Evolutionary conservation across 164 flowering plant genomes (phyloP).

Genomic region (Chimonanthus salicifolius): DNA sequence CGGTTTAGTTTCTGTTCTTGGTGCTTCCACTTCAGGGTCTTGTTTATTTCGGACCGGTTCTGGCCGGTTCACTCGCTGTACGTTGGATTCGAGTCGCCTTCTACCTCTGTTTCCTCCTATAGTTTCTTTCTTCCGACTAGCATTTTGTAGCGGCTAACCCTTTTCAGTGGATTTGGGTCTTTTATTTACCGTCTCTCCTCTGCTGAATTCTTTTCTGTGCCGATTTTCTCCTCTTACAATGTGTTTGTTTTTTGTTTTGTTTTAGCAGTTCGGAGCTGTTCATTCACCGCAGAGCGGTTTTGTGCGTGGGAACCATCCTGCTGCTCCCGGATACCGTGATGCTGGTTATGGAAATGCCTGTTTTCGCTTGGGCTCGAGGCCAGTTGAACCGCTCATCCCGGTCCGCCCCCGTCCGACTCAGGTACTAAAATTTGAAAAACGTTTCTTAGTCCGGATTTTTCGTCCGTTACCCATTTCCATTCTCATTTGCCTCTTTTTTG

Average conservation of each 20-base stretch:
- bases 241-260: neutral
- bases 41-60: neutral
- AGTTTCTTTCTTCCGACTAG: neutral
- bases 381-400: constrained; percentile 6
- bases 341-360: constrained; percentile 6
- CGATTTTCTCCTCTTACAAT: too few relatives aligned
- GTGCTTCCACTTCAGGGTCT: neutral
- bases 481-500: constrained; percentile 6
- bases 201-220: too few relatives aligned
- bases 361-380: constrained; percentile 4
- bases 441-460: neutral
- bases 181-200: too few relatives aligned
- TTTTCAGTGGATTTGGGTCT: too few relatives aligned
- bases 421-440: constrained; percentile 6
- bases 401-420: constrained; percentile 6
- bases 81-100: too few relatives aligned
- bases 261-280: neutral
- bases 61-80: neutral
- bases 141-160: too few relatives aligned
- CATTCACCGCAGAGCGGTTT: neutral
- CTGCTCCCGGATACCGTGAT: constrained; percentile 1
- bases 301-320: neutral
- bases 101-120: too few relatives aligned
- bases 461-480: neutral
- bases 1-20: neutral